Base-by-base conservation (phyloP, 106 monocot species). In the Dendrobium officinale region DNA sequence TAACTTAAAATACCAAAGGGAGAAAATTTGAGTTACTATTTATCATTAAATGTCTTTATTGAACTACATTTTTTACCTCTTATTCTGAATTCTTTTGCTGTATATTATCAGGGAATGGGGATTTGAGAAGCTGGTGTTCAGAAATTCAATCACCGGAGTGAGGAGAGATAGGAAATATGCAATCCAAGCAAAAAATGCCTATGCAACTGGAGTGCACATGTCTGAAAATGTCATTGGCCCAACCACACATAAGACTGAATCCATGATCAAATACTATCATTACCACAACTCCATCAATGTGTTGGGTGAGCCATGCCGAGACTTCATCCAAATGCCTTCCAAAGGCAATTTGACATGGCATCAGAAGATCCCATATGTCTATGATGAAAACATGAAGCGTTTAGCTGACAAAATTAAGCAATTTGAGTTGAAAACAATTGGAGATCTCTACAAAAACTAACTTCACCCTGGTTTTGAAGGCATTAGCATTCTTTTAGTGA, bases 161-260 rank as follows among this genome's bases (percentile, higher is more conserved):
- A 79, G 79, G 44, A 79, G 79, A 66, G 79, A 79, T 75, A 75
- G 88, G 19, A 93, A 93, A 80, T 93, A 93, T 6, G 90, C 90
- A 0, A 84, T 93, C 72, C 90, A 89, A 84, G 85, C 93, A 0
- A 72, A 85, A 16, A 80, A 82, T 22, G 93, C 83, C 4, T 87
- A 78, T n/a, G 87, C 93, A 13, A 84, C 93, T 1, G 93, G 93
- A 7, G 93, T 93, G 20, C 93, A 93, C 84, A 87, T 93, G 87
- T 93, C 93, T 42, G 85, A 89, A 80, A 88, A 93, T 68, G 78
- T 88, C 7, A 73, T 37, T 0, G 93, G 93, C 4, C 79, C 79
- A 61, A 86, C 73, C 33, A 81, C 77, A 6, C 90, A 91, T 82
- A 85, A 80, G 72, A 87, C 85, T 0, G 93, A 88, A 19, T 37